These are phyloP conservation scores for Lactarius tabidus DNA, from an alignment of 768 basidiomycete species.

Conservation along the genomic window DNA sequence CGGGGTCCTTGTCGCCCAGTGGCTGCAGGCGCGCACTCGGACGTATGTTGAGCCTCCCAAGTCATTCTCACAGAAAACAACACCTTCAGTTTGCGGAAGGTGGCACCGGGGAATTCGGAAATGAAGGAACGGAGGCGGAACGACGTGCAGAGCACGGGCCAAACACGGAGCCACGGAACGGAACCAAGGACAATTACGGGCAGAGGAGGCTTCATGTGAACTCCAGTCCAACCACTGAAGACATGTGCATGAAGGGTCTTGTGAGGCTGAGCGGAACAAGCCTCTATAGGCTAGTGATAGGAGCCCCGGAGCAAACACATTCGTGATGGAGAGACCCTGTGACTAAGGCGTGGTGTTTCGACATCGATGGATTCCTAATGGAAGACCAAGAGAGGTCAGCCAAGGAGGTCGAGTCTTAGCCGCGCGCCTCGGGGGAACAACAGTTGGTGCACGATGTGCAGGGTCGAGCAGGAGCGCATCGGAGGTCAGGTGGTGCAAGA, in stretches of 20 bases:
- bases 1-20: constrained; percentile 6
- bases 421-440: constrained; percentile 10
- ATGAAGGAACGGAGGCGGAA: constrained; percentile 6
- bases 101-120: constrained; percentile 17
- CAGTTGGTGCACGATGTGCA: constrained; percentile 6
- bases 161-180: too few species aligned
- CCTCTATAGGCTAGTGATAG: background rate
- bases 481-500: background rate
- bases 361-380: constrained; percentile 12
- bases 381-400: constrained; percentile 8
- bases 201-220: constrained; percentile 1
- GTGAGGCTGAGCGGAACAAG: background rate
- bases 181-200: constrained; percentile 3
- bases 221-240: background rate
- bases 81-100: background rate
- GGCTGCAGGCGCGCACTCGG: constrained; percentile 12
- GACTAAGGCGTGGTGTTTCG: constrained; percentile 5
- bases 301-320: background rate
- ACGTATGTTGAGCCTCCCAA: background rate
- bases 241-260: background rate
- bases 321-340: background rate
- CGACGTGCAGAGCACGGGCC: too few species aligned
- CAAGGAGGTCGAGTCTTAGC: constrained; percentile 7
- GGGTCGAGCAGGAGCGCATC: background rate
- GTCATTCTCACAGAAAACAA: background rate